Percentiles rank a stretch among this genome's conserved stretches.
phyloP scores from a whole-genome alignment of 129 eudicot species.

The Flaveria bidentis region DNA sequence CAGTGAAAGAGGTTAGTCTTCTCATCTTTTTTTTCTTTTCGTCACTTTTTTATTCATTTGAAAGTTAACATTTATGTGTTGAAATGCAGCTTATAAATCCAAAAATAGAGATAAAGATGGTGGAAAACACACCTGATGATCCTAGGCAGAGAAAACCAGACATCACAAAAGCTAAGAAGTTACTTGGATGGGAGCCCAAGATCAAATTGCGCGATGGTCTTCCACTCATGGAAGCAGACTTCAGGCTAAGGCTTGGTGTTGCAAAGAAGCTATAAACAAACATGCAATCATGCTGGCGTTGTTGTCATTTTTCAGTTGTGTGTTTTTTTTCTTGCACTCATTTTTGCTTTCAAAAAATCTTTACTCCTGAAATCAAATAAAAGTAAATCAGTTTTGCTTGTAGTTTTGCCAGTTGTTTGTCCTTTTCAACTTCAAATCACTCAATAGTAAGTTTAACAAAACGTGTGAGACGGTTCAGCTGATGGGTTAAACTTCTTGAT shows the following conservation, averaged over 20 bases:
- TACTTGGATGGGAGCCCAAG: conserved; percentile 89
- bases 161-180: conserved; percentile 68
- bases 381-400: too few relatives aligned
- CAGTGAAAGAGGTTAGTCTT: conserved; percentile 50
- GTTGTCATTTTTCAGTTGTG: neutral
- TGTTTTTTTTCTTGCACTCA: conserved; percentile 24
- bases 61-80: neutral
- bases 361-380: too few relatives aligned
- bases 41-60: neutral
- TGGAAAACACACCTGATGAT: conserved; percentile 80
- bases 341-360: neutral
- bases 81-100: conserved; percentile 64
- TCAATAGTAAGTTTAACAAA: too few relatives aligned
- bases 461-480: too few relatives aligned
- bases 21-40: neutral
- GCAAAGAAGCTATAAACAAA: conserved; percentile 38
- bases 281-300: neutral
- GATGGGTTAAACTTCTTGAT: too few relatives aligned
- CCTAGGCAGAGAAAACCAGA: conserved; percentile 82
- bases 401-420: too few relatives aligned
- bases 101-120: conserved; percentile 54
- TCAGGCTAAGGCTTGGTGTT: conserved; percentile 63
- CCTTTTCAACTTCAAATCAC: too few relatives aligned
- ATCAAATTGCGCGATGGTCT: conserved; percentile 69
- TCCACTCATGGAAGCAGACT: conserved; percentile 81